Base-by-base conservation (phyloP, 257 asterid genomes). In the Primulina huaijiensis region DNA sequence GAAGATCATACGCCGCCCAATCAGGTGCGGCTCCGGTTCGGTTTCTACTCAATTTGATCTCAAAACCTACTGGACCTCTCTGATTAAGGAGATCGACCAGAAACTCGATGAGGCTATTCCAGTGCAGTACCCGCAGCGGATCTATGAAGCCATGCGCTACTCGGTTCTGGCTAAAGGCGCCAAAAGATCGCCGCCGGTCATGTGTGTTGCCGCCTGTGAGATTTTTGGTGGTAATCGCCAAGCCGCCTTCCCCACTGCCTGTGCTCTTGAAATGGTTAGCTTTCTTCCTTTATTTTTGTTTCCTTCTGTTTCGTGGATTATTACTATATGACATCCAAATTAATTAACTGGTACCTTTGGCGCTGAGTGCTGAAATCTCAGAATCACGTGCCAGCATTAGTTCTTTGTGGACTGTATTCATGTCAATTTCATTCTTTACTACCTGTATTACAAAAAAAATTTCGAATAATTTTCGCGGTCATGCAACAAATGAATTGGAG, bases 221-320 rank as follows among this genome's bases (percentile, higher is more conserved):
- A 89, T 93, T 71, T 84, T 93, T 19, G 98, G 98, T 27, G 95
- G 90, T 21, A 67, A 76, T 69, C 95, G 97, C 40, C 78, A 80
- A 37, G 92, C 95, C 65, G 99, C 99, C 70, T 94, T 85, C 82
- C 99, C 99, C 71, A 94, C 96, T 52, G 99, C 97, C 76, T 94
- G 99, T 75, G 99, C 97, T 53, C 95, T 94, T 55, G 99, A 94
- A 78, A 94, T 91, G 99, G 99, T 94, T 30, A 37, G 71, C 33
- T 3, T 65, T 29, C 60, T 34, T 55, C 8, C 35, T 12, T 50
- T n/a, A 6, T 9, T 60, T 9, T 3, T 8, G 38, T 4, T 23
- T 43, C 53, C 6, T 43, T 12, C 53, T 9, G 46, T 5, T 38
- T 38, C 46, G 46, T 8, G 46, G 3, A 38, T 34, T 34, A 7